Evolutionary conservation across 2,329 filamentous ascomycete species (phyloP), one percentile per base, ranked within the genome.

Genomic region (Alternaria conjuncta): DNA sequence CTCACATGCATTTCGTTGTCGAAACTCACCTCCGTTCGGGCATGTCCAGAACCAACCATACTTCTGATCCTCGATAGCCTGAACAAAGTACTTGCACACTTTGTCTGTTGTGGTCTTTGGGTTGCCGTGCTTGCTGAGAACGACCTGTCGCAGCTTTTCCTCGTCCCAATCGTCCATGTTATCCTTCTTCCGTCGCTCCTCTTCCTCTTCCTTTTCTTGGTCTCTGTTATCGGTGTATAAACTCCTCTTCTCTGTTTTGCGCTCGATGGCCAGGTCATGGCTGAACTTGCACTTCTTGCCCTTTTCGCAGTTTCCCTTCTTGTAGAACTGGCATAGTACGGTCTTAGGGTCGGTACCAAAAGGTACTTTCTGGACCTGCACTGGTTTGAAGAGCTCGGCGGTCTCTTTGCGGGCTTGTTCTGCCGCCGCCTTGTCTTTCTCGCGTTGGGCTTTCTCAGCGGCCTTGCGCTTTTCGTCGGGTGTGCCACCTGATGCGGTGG

Each of bases 11-110:
- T 53, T 53, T n/a, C 18, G 49, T 53, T 41, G 49, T 25, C 20
- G 28, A 53, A 12, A 23, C 30, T 53, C 36, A 53, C 49, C 95
- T 69, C 94, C 94, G 77, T 98, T 98, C 50, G 96, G 96, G 87
- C 96, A 99, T 63, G 89, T 86, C 96, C 96, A 99, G 83, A 99
- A 98, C 96, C 96, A 99, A 67, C 96, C 96, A 76, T 99, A 99
- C 82, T 98, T 99, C 75, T 94, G 92, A 78, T 99, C 96, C 83
- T 99, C 96, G 67, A 99, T 96, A 25, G 96, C 96, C 71, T 94
- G 90, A 79, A 98, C 96, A 80, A 99, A 99, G 85, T 85, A 97
- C 83, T 98, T 99, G 92, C 96, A 99, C 71, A 99, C 96, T 83
- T 98, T 99, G 79, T 99, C 96, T 50, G 96, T 99, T 6, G 92